Base-by-base conservation (phyloP, 2,329 filamentous ascomycete species). In the Zasmidium cellare region DNA sequence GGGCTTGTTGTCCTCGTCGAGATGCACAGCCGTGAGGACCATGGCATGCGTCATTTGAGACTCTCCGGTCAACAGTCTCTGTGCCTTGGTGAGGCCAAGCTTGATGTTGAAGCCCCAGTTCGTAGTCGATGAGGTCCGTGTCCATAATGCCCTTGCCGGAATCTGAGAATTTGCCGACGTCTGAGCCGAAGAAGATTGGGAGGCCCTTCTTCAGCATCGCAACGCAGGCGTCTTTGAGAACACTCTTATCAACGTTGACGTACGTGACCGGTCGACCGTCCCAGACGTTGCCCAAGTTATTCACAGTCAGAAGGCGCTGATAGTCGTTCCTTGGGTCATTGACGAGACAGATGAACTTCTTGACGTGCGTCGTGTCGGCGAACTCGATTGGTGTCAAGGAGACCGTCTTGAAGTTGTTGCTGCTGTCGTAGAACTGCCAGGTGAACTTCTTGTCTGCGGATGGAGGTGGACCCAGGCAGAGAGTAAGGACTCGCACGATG, bases 1-100 rank as follows among this genome's bases (percentile, higher is more conserved):
- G 1, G 85, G 81, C 73, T 85, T 83, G 1, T 84, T 86, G 58
- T 84, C 76, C 24, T 82, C 78, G 59, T 89, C 87, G 2, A 96
- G 73, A 70, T 96, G 91, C 47, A 96, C 92, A 0, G 85, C 92
- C 2, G 91, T 96, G 61, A 96, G 75, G 0, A 96, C 90, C 92
- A 96, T 96, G 3, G 92, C 92, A 69, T 96, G 92, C 1, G 91
- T 96, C 91, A 96, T 96, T 51, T 84, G 82, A 54, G 84, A 88
- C 76, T 96, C 91, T 11, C 89, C 86, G 0, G 87, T 87, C 67
- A 83, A 79, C 47, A 96, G 77, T 2, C 91, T 79, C 67, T 91
- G 83, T 0, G 88, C 88, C 75, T 96, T 96, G 68, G 79, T 84
- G 83, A 96, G 82, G 18, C 84, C 85, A 9, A 93, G 80, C 55